Evolutionary conservation across 176 grass and related monocot genomes (phyloP), one percentile per base, ranked within the genome.

Genomic region (Lolium multiflorum): DNA sequence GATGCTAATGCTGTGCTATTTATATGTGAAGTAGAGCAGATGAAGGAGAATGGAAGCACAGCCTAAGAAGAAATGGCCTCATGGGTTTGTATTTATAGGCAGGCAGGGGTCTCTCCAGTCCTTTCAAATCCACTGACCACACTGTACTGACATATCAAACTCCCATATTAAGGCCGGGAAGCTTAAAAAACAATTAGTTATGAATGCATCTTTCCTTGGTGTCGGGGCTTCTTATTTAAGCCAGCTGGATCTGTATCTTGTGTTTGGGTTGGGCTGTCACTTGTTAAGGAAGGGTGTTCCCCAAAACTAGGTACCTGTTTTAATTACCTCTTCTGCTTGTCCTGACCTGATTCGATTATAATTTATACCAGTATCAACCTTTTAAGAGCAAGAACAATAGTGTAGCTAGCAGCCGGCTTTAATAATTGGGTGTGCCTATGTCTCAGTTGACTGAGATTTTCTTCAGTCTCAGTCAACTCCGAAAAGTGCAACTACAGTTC

Each of bases 211-310:
- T 52, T 20, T 35, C 15, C 25, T 76, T 52, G 73, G 73, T 75
- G 72, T 82, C 57, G 38, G 49, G 20, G 75, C 17, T 48, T 41
- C 50, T 82, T 86, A 24, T 90, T 78, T 86, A 86, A 48, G 64
- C 55, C 72, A 54, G 62, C 52, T 66, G 63, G 63, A 66, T 65
- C 20, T 83, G 55, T 8, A 60, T 56, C 65, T 49, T 69, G 57
- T 80, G 59, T 71, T 83, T 77, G 78, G 87, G 61, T 81, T 85
- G 87, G 77, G 84, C 76, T 91, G 50, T 83, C 94, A 92, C 77
- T 81, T 76, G 55, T 90, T 91, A 93, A 90, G 91, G 94, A 96
- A 86, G 84, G 82, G 73, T 96, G 91, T 89, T 68, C 74, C 94
- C 80, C 12, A 85, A 90, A 89, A 87, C 63, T 95, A 61, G 80